These are phyloP conservation scores for Craspedostauros australis DNA, from an alignment of 108 stramenopile species.

Conservation along the genomic window DNA sequence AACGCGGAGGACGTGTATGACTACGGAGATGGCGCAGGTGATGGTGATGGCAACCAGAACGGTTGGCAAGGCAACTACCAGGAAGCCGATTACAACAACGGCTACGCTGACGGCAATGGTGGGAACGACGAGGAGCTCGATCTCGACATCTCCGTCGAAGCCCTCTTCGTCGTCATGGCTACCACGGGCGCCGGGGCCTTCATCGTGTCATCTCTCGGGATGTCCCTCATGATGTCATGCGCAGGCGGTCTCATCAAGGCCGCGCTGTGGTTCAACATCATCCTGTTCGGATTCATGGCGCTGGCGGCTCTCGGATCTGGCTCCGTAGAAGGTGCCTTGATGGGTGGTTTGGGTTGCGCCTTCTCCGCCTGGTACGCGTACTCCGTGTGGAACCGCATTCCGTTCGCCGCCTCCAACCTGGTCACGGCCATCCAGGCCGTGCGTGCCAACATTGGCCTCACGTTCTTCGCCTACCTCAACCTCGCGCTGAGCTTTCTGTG, in stretches of 20 bases:
- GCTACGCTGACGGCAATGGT: slow-evolving; percentile 3
- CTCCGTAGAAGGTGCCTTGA: slow-evolving; percentile 27
- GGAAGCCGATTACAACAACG: not conserved
- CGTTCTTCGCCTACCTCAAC: slow-evolving; percentile 51
- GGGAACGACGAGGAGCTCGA: slow-evolving; percentile 3
- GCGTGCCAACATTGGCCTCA: slow-evolving; percentile 52
- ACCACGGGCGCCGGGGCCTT: slow-evolving; percentile 7
- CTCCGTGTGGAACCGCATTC: slow-evolving; percentile 63
- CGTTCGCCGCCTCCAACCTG: slow-evolving; percentile 74
- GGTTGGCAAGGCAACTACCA: not conserved
- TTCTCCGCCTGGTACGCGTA: slow-evolving; percentile 50
- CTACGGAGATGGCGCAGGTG: not conserved
- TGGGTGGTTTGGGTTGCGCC: slow-evolving; percentile 33
- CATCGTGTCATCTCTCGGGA: slow-evolving; percentile 20
- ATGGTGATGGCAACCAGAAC: not conserved
- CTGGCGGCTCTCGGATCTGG: slow-evolving; percentile 20
- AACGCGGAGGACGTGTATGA: too few species aligned
- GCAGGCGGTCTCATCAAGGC: slow-evolving; percentile 51
- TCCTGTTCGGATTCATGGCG: slow-evolving; percentile 27
- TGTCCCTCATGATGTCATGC: slow-evolving; percentile 31
- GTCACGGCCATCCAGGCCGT: slow-evolving; percentile 64
- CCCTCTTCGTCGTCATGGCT: slow-evolving; percentile 9
- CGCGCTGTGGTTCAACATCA: slow-evolving; percentile 55
- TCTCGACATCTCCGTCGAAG: slow-evolving; percentile 1
- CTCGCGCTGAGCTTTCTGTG: slow-evolving; percentile 49